Evolutionary conservation across 2,329 filamentous ascomycete species (phyloP), one percentile per base, ranked within the genome.

Genomic region (Diaporthe ilicicola): DNA sequence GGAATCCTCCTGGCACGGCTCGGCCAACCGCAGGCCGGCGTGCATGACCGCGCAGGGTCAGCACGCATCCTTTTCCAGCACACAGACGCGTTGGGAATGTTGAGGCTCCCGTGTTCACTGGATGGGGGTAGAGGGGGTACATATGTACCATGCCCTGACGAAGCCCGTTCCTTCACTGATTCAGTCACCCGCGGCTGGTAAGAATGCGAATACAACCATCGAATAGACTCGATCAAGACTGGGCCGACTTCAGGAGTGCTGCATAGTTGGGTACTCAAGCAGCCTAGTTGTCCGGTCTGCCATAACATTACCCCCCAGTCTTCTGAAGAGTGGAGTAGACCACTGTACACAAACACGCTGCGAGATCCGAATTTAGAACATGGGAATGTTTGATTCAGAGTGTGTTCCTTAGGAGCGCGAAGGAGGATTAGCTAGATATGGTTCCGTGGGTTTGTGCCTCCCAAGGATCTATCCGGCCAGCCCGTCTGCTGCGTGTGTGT

Each of bases 21-120:
- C 42, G 42, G 9, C 59, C 59, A 62, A 62, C 42, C n/a, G 27
- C 19, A 48, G 27, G 27, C 42, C 6, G 9, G 22, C 2, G 42
- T 62, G 42, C 42, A 62, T 62, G 59, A 62, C 59, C 19, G 42
- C 42, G 59, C 59, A 48, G 27, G 42, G 46, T 62, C 32, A 62
- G 59, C 59, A 34, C 29, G 2, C 59, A 48, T 62, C 56, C 39
- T 62, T 46, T 27, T 17, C 4, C 37, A 9, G 55, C 27, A 12
- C 34, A 27, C 54, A 12, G 32, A 27, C 54, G 37, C 37, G 51
- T 17, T 37, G 22, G 22, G 7, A 4, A 29, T 27, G 4, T 4
- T 59, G 22, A n/a, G 9, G 34, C 22, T 59, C 6, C 55, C 17
- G 55, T 29, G 10, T 42, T 27, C 34, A 8, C n/a, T 19, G 27